Conservation (phyloP, 2,329 filamentous ascomycete genomes). For the Decorospora gaudefroyi region DNA sequence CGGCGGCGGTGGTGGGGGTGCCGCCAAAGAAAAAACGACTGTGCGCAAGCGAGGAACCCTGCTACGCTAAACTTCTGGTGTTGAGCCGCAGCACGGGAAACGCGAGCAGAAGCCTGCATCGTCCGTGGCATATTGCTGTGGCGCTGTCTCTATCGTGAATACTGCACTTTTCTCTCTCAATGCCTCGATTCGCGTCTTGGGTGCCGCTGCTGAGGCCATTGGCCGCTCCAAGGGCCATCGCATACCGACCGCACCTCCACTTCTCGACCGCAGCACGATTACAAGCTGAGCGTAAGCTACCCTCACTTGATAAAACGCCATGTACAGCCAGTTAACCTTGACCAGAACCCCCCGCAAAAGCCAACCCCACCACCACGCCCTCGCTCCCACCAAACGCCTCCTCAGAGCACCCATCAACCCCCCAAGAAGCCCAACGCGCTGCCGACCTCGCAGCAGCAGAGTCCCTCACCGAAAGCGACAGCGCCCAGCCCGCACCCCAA, state of each 20-base stretch:
- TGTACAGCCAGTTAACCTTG: slow-evolving; percentile 2
- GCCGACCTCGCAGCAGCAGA: slow-evolving; percentile 43
- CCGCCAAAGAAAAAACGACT: slow-evolving; percentile 39
- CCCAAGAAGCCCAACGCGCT: slow-evolving; percentile 33
- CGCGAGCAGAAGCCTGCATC: slow-evolving; percentile 16
- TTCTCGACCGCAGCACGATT: slow-evolving; percentile 46
- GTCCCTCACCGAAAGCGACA: slow-evolving; percentile 43
- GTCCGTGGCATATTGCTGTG: background rate
- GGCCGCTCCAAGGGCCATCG: slow-evolving; percentile 43
- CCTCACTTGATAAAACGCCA: background rate
- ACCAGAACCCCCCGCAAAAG: slow-evolving; percentile 31
- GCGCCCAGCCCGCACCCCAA: slow-evolving; percentile 30
- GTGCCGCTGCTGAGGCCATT: slow-evolving; percentile 50
- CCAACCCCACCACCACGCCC: slow-evolving; percentile 29
- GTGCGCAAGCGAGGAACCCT: slow-evolving; percentile 44
- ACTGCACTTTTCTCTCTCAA: slow-evolving; percentile 17
- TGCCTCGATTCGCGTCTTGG: slow-evolving; percentile 46
- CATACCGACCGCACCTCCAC: slow-evolving; percentile 48
- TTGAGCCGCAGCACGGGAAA: slow-evolving; percentile 33
- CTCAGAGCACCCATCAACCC: slow-evolving; percentile 39
- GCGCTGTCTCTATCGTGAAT: background rate
- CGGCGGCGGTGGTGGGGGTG: slow-evolving; percentile 21
- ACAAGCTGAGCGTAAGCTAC: slow-evolving; percentile 34
- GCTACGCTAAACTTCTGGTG: slow-evolving; percentile 46
- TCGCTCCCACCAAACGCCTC: slow-evolving; percentile 29